Evolutionary conservation across 2,329 filamentous ascomycete species (phyloP).

Genomic region (Colletotrichum sp.): DNA sequence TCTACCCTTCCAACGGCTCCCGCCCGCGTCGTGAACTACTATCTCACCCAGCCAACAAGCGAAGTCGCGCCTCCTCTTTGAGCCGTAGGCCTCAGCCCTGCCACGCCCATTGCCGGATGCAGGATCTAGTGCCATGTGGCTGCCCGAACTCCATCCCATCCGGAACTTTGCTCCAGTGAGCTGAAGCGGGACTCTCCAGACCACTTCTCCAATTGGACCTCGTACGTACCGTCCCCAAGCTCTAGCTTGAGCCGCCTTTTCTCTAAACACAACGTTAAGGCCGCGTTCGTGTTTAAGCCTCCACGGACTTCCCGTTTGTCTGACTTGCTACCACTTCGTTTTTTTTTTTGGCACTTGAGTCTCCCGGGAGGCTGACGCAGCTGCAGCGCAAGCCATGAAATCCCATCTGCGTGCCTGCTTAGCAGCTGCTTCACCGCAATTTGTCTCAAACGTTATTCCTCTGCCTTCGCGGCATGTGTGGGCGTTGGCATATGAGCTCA

Average conservation of each 20-base stretch:
- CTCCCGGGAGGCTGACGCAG: background rate
- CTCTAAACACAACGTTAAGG: background rate
- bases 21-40: background rate
- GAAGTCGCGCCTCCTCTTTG: background rate
- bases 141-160: background rate
- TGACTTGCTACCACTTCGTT: background rate
- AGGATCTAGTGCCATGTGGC: slow-evolving; percentile 1
- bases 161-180: background rate
- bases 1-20: background rate
- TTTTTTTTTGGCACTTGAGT: background rate
- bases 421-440: background rate
- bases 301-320: background rate
- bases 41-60: background rate
- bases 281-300: background rate
- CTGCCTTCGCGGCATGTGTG: background rate
- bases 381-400: background rate
- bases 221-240: background rate
- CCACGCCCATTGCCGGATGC: background rate
- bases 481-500: background rate
- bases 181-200: background rate
- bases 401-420: background rate
- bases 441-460: background rate
- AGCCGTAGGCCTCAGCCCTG: background rate
- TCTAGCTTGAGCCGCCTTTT: background rate
- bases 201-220: background rate